Conservation (phyloP, 2,329 filamentous ascomycete genomes). For the Biscogniauxia mediterranea region DNA sequence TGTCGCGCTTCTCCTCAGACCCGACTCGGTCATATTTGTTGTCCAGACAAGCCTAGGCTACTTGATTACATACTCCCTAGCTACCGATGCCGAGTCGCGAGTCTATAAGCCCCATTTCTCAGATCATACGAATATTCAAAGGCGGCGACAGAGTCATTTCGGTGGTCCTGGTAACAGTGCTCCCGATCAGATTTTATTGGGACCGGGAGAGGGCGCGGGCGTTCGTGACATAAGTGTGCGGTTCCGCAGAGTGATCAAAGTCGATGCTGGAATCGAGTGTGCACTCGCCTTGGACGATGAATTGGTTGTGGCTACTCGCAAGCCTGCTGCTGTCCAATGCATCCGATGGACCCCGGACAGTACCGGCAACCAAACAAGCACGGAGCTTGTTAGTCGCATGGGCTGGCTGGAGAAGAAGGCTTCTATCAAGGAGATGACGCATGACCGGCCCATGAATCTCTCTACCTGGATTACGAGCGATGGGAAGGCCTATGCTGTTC, state of each 20-base stretch:
- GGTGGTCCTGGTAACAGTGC: slow-evolving; percentile 53
- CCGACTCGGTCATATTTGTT: slow-evolving; percentile 89
- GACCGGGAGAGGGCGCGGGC: slow-evolving; percentile 77
- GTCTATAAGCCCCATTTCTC: slow-evolving; percentile 84
- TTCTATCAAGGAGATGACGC: slow-evolving; percentile 78
- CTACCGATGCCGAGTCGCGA: slow-evolving; percentile 75
- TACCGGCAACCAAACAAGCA: slow-evolving; percentile 79
- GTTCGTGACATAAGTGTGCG: slow-evolving; percentile 85
- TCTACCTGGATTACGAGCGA: slow-evolving; percentile 89
- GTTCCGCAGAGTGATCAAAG: slow-evolving; percentile 97
- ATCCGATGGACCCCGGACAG: slow-evolving; percentile 91
- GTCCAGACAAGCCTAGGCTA: slow-evolving; percentile 84
- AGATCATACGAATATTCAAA: slow-evolving; percentile 62
- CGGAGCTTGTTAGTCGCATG: slow-evolving; percentile 86
- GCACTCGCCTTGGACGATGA: slow-evolving; percentile 90
- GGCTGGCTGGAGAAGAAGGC: slow-evolving; percentile 78
- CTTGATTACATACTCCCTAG: slow-evolving; percentile 90
- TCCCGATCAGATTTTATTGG: slow-evolving; percentile 65
- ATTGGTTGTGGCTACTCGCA: slow-evolving; percentile 84
- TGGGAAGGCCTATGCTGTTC: slow-evolving; percentile 86
- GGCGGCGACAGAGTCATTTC: slow-evolving; percentile 60
- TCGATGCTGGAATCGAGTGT: slow-evolving; percentile 89
- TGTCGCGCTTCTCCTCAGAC: slow-evolving; percentile 78
- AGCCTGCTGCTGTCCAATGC: slow-evolving; percentile 92
- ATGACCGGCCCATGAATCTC: slow-evolving; percentile 95